Conservation (phyloP, 495 filamentous ascomycete genomes). For the Penicillium psychrofluorescens region DNA sequence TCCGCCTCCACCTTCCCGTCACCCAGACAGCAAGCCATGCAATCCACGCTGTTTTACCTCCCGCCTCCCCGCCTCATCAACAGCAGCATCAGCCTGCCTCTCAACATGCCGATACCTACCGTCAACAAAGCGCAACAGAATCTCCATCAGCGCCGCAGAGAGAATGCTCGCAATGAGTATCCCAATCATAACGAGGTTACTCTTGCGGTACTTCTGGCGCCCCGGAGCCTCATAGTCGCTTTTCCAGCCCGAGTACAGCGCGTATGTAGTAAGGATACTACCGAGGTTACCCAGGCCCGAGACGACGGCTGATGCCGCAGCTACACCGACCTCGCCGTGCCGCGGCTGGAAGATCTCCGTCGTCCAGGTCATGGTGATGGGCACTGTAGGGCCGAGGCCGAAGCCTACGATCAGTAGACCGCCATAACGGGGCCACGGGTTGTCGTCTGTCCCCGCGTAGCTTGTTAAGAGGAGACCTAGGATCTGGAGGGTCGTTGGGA, state of each 20-base stretch:
- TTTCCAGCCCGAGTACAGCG: conserved; percentile 79
- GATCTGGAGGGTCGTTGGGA: conserved; percentile 71
- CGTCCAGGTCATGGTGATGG: conserved; percentile 90
- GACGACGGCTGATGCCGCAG: conserved; percentile 79
- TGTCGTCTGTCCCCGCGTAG: conserved; percentile 55
- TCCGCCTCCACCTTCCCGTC: conserved; percentile 7
- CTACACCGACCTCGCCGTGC: conserved; percentile 86
- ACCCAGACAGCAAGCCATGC: conserved; percentile 38
- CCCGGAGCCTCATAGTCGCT: conserved; percentile 58
- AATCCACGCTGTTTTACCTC: conserved; percentile 65
- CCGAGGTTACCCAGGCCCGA: conserved; percentile 82
- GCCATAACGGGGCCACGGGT: conserved; percentile 79
- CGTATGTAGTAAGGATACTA: conserved; percentile 81
- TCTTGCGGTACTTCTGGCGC: conserved; percentile 67
- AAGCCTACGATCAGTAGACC: conserved; percentile 88
- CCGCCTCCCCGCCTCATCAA: conserved; percentile 65
- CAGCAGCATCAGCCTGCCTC: conserved; percentile 43
- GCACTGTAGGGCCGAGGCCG: conserved; percentile 84
- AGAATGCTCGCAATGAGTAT: conserved; percentile 74
- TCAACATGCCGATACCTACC: conserved; percentile 42
- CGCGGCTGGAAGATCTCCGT: conserved; percentile 83
- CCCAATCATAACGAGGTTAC: conserved; percentile 82
- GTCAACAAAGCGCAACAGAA: conserved; percentile 57
- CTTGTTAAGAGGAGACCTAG: conserved; percentile 72
- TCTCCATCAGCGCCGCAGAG: conserved; percentile 57